Evolutionary conservation across 352 stramenopile genomes (phyloP).

Genomic region (Phytophthora europaea): DNA sequence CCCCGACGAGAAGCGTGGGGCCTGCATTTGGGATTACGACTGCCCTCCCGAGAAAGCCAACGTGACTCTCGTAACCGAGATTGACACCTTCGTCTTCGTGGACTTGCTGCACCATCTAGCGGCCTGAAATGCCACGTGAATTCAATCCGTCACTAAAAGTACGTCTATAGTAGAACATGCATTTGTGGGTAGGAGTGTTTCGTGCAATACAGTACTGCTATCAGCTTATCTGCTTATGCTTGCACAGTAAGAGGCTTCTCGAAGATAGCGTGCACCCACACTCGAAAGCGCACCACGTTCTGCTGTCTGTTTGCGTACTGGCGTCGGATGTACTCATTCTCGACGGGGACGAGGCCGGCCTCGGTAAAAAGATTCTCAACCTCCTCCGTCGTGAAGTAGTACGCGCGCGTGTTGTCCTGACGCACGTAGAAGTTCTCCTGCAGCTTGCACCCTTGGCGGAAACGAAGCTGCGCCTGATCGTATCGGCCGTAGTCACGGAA

Average conservation of each 20-base stretch:
- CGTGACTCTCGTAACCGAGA: conserved; percentile 72
- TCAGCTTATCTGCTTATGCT: conserved; percentile 19
- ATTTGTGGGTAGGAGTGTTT: conserved; percentile 13
- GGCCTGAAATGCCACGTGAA: conserved; percentile 17
- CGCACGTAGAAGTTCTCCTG: conserved; percentile 97
- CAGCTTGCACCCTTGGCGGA: conserved; percentile 88
- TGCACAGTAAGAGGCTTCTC: conserved; percentile 63
- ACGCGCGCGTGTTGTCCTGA: conserved; percentile 96
- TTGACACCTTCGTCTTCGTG: conserved; percentile 71
- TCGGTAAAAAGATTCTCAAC: conserved; percentile 68
- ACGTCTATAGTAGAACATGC: conserved; percentile 23
- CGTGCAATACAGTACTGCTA: background rate
- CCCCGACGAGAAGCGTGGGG: conserved; percentile 60
- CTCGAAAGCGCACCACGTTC: conserved; percentile 86
- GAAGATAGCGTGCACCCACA: conserved; percentile 91
- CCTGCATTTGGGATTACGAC: conserved; percentile 58
- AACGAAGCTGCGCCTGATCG: conserved; percentile 96
- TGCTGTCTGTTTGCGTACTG: conserved; percentile 91
- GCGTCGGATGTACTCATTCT: conserved; percentile 90
- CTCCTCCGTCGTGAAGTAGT: conserved; percentile 95
- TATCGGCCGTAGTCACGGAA: conserved; percentile 97
- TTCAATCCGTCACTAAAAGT: background rate
- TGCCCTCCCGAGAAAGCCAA: conserved; percentile 53
- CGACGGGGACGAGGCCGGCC: conserved; percentile 68
- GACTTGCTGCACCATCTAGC: conserved; percentile 63